Evolutionary conservation across 768 basidiomycete genomes (phyloP).

Genomic region (Mrakia blollopis): DNA sequence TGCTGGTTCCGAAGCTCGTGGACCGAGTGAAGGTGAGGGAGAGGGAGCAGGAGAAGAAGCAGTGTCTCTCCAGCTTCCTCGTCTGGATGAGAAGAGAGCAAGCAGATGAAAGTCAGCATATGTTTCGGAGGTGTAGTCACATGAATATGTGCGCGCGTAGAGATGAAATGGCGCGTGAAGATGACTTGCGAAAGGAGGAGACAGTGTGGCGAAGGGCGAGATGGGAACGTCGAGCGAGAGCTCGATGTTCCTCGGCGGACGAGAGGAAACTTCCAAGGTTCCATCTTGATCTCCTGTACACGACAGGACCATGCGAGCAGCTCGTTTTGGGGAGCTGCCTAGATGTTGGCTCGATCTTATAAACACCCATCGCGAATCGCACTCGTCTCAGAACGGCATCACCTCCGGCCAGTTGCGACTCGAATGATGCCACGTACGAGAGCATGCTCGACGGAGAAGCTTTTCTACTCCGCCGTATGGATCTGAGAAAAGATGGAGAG

Average conservation of each 20-base stretch:
- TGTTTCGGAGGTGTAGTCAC: not conserved
- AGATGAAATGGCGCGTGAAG: not conserved
- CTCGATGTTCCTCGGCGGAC: too few species aligned
- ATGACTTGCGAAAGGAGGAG: not conserved
- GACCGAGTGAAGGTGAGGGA: not conserved
- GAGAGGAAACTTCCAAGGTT: too few species aligned
- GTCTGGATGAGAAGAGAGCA: not conserved
- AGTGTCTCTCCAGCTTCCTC: slow-evolving; percentile 15
- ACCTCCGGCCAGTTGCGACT: too few species aligned
- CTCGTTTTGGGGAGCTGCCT: too few species aligned
- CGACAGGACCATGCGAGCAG: too few species aligned
- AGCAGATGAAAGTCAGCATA: not conserved
- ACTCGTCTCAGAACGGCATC: too few species aligned
- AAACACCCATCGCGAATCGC: too few species aligned
- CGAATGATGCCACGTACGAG: not conserved
- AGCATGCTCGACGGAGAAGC: not conserved
- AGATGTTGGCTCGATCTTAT: too few species aligned
- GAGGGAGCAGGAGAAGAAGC: slow-evolving; percentile 1
- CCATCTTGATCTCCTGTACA: too few species aligned
- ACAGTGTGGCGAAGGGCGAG: too few species aligned
- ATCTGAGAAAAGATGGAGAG: not conserved
- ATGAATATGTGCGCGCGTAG: not conserved
- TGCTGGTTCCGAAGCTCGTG: slow-evolving; percentile 13
- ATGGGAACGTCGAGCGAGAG: too few species aligned
- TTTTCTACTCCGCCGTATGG: too few species aligned